Evolutionary conservation across 73 alveolate genomes (phyloP), one percentile per base, ranked within the genome.

Genomic region (Uronychia binucleata): DNA sequence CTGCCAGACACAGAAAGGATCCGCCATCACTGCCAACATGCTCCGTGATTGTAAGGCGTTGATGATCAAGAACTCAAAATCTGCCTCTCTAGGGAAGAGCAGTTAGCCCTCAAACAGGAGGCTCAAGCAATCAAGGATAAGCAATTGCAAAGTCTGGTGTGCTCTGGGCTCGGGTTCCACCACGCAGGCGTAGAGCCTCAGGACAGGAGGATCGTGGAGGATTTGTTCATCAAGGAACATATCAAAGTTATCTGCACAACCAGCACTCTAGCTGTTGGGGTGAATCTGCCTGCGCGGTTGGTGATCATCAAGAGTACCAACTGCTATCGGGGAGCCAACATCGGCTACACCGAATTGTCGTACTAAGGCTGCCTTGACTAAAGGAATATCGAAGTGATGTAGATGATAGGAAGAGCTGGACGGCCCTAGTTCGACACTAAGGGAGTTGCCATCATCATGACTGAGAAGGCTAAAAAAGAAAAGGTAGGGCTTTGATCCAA

Each of bases 181-280:
- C 97, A 98, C 86, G 99, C 99, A 29, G 99, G 99, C 28, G 80
- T 96, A 91, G 91, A 96, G 32, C 95, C 99, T 81, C 88, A 91
- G 84, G 99, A 96, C 86, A 75, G 96, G 77, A 90, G 84, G 75
- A 85, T 91, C 26, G 88, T 91, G 13, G 93, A 91, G 77, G 89
- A 91, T 57, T 77, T 86, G 80, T 91, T 91, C 81, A 86, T 82
- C 79, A 77, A 80, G 58, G 86, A 82, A 78, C 85, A 83, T 13
- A 86, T 91, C 0, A 91, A 87, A 83, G 84, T 92, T 33, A 94
- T 94, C 31, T 94, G 96, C 78, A 92, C 97, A 30, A 94, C 98
- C 1, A 91, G 95, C 46, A 94, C 98, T 34, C 91, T 94, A 76
- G 93, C 97, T 29, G 93, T 89, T 82, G 98, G 98, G 0, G 98